phyloP scores from a whole-genome alignment of 345 rosid species.

The Linum usitatissimum region DNA sequence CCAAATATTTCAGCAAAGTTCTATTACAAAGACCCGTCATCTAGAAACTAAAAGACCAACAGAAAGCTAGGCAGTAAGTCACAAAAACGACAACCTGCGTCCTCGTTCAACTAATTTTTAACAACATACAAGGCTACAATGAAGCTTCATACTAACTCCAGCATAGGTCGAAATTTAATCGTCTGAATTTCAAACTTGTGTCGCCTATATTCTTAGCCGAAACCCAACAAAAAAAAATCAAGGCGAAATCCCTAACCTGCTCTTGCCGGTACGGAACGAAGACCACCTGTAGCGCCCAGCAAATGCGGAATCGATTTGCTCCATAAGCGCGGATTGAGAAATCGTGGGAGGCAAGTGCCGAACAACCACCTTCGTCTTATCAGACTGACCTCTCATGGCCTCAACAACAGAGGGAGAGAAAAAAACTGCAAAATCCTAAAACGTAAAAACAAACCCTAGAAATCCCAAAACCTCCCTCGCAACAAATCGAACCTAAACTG shows the following conservation, averaged over 20 bases:
- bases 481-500: slow-evolving; percentile 3
- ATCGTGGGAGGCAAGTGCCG: slow-evolving; percentile 63
- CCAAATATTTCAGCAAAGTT: neutral
- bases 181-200: neutral
- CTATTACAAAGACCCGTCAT: neutral
- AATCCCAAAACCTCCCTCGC: slow-evolving; percentile 12
- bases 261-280: slow-evolving; percentile 50
- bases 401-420: neutral
- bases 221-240: neutral
- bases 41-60: neutral
- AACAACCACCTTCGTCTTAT: slow-evolving; percentile 64
- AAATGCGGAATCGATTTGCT: slow-evolving; percentile 43
- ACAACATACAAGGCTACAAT: neutral
- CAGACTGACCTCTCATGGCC: slow-evolving; percentile 44
- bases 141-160: neutral
- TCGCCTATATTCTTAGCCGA: neutral
- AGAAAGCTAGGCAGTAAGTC: neutral
- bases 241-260: slow-evolving; percentile 33
- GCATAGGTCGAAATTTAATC: neutral
- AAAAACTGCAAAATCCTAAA: slow-evolving; percentile 1
- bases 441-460: slow-evolving; percentile 18
- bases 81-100: neutral
- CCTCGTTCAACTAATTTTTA: neutral
- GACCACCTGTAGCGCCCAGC: slow-evolving; percentile 55
- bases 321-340: slow-evolving; percentile 36